Base-by-base conservation (phyloP, 345 rosid genomes). In the Lumnitzera littorea region DNA sequence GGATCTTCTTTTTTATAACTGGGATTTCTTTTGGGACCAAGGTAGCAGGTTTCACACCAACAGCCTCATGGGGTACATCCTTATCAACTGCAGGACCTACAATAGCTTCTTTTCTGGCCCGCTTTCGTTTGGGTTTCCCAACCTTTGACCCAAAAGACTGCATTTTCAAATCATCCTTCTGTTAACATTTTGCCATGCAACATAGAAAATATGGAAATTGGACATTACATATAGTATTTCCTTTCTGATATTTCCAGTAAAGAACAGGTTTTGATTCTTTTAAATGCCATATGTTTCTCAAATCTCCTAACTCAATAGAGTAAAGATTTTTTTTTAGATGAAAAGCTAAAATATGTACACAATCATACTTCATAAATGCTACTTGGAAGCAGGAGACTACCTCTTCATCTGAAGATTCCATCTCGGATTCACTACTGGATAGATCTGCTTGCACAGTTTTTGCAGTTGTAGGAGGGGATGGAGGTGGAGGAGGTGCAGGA, bases 21-120 rank as follows among this genome's bases (percentile, higher is more conserved):
- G 92, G 97, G 29, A 86, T 84, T 81, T 94, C 99, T 74, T 90
- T 90, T 25, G 89, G 97, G 48, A 79, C 79, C 80, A 94, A 78
- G 64, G 89, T 61, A 15, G 89, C 85, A 57, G 82, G 85, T 76
- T 88, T 90, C 80, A 90, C 70, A 61, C 97, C 97, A 72, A 86
- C 92, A 43, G 88, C 78, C 78, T 90, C 96, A 74, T 78, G 91
- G 56, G 73, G 67, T 56, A 88, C 91, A 54, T 70, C 84, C 78
- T 88, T 90, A 64, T 86, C 81, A 60, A 74, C 61, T 58, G 87
- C 99, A 78, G 91, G 91, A 65, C 96, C 99, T 41, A 88, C 77
- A 56, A 88, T 79, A 68, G 76, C 63, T 69, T 86, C 89, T 65
- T 51, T 73, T 65, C 84, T 83, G 55, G 77, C 75, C 62, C 88